Evolutionary conservation across 176 grass and related monocot species (phyloP).

Genomic region (Aegilops sharonensis): DNA sequence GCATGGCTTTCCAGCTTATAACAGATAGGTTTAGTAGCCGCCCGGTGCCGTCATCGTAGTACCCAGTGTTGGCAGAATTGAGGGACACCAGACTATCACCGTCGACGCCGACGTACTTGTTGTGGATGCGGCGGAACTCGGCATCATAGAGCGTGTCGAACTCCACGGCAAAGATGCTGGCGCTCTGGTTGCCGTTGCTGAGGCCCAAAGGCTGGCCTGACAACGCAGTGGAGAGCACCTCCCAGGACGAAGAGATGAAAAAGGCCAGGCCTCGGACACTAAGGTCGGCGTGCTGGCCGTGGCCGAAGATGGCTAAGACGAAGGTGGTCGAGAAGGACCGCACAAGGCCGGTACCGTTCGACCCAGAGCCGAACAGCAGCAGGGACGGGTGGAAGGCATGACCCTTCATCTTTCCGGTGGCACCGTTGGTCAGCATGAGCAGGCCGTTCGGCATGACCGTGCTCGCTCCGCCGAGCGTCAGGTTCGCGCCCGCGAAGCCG

Average conservation of each 20-base stretch:
- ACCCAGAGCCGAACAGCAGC: not conserved
- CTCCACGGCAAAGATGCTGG: not conserved
- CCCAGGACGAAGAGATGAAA: not conserved
- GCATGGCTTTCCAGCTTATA: too few relatives aligned
- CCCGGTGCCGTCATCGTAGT: too few relatives aligned
- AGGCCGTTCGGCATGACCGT: slow-evolving; percentile 24
- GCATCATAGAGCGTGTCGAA: not conserved
- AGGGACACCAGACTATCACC: too few relatives aligned
- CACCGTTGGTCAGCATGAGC: slow-evolving; percentile 35
- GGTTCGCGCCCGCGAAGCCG: slow-evolving; percentile 30
- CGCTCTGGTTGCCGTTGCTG: not conserved
- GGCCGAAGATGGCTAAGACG: slow-evolving; percentile 5
- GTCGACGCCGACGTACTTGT: not conserved
- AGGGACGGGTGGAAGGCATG: slow-evolving; percentile 33
- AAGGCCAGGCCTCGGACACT: not conserved
- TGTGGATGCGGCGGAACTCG: not conserved
- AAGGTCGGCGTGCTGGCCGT: slow-evolving; percentile 7
- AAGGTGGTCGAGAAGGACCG: too few relatives aligned
- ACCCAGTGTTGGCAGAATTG: too few relatives aligned
- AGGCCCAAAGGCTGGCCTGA: not conserved
- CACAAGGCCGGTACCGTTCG: not conserved
- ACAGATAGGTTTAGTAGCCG: too few relatives aligned
- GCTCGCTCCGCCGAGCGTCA: slow-evolving; percentile 20
- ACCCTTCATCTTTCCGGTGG: slow-evolving; percentile 22
- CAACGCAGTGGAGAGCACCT: not conserved